These are phyloP conservation scores for Xylaria hypoxylon DNA, from an alignment of 2,329 filamentous ascomycete genomes.

Conservation along the genomic window DNA sequence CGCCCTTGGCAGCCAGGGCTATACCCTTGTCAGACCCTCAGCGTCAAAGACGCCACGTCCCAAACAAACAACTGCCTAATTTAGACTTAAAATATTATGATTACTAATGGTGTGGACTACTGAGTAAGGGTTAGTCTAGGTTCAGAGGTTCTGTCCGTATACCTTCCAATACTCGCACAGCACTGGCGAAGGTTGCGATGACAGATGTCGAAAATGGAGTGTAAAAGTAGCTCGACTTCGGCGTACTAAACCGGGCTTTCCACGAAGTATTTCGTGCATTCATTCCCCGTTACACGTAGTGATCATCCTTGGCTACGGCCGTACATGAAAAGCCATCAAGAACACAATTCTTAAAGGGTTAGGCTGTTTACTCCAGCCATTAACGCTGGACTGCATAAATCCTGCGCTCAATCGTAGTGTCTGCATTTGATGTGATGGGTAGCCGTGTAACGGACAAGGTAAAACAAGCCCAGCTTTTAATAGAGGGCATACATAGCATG, in stretches of 20 bases:
- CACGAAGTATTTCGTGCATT: constrained; percentile 27
- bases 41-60: constrained; percentile 30
- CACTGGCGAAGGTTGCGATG: constrained; percentile 2
- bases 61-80: constrained; percentile 23
- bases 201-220: neutral
- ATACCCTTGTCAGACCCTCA: constrained; percentile 37
- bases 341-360: neutral
- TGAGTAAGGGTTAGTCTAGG: neutral
- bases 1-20: constrained; percentile 45
- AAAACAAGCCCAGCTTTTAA: constrained; percentile 13
- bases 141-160: neutral
- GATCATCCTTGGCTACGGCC: constrained; percentile 37
- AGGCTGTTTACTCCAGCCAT: constrained; percentile 1
- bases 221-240: constrained; percentile 2
- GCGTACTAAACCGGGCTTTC: constrained; percentile 13
- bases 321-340: constrained; percentile 31
- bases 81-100: constrained; percentile 30
- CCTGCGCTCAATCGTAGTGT: constrained; percentile 25
- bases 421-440: constrained; percentile 14
- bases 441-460: constrained; percentile 1
- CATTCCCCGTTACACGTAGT: constrained; percentile 36
- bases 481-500: constrained; percentile 4
- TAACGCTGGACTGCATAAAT: constrained; percentile 12
- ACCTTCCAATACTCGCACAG: neutral
- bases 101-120: constrained; percentile 21